phyloP scores from a whole-genome alignment of 2,329 filamentous ascomycete species.

The Diaporthe vaccinii region DNA sequence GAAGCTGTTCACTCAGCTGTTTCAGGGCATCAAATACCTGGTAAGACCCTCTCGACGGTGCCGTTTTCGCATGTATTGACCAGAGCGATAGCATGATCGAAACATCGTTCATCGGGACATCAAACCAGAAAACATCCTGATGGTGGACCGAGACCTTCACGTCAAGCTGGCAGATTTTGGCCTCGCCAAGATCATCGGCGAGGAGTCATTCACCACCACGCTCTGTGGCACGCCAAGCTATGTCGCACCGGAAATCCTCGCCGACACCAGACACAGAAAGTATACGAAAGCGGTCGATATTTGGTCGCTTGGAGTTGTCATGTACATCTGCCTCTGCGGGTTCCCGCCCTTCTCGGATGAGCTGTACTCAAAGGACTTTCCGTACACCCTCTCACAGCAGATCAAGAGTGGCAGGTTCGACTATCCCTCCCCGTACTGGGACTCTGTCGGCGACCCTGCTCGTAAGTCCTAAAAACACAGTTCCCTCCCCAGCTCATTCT shows the following conservation, averaged over 20 bases:
- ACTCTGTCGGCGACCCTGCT: conserved; percentile 86
- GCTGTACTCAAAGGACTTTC: conserved; percentile 83
- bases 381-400: conserved; percentile 88
- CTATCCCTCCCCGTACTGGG: conserved; percentile 97
- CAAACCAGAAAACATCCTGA: conserved; percentile 95
- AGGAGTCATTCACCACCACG: conserved; percentile 97
- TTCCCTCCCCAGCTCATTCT: background rate
- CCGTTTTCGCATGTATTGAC: conserved; percentile 47
- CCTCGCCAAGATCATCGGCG: conserved; percentile 97
- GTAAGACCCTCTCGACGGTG: conserved; percentile 64
- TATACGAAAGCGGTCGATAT: conserved; percentile 97
- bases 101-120: conserved; percentile 98
- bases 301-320: conserved; percentile 96
- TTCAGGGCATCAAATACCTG: conserved; percentile 94
- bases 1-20: conserved; percentile 90
- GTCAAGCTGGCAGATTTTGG: conserved; percentile 98
- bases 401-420: conserved; percentile 91
- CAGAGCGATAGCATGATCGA: conserved; percentile 81
- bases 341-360: conserved; percentile 98
- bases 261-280: conserved; percentile 82
- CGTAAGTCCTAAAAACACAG: conserved; percentile 57
- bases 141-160: conserved; percentile 85
- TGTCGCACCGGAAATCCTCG: conserved; percentile 94
- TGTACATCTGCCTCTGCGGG: conserved; percentile 97
- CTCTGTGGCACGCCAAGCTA: conserved; percentile 97